Conservation (phyloP, 2,329 filamentous ascomycete genomes). For the Cercospora zeae-maydis region DNA sequence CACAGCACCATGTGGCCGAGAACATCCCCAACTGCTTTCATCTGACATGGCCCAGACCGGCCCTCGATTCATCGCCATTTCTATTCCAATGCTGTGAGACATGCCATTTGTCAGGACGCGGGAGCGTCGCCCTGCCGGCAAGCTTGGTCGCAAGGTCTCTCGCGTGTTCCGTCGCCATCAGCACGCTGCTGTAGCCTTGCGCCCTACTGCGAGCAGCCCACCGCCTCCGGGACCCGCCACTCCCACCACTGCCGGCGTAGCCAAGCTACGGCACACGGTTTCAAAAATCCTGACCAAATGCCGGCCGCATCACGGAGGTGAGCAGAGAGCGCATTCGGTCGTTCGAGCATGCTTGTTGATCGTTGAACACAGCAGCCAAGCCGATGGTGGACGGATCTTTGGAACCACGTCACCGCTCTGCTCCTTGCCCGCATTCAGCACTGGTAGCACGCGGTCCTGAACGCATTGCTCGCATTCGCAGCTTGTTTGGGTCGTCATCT, state of each 20-base stretch:
- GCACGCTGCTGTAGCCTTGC: not conserved
- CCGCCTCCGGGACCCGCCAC: not conserved
- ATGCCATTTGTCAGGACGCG: slow-evolving; percentile 13
- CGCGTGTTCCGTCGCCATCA: slow-evolving; percentile 16
- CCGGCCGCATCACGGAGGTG: not conserved
- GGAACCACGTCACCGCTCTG: slow-evolving; percentile 25
- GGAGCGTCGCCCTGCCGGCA: not conserved
- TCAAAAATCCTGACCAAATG: slow-evolving; percentile 14
- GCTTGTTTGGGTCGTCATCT: slow-evolving; percentile 18
- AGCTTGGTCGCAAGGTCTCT: slow-evolving; percentile 15
- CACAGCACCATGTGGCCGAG: not conserved
- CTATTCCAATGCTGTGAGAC: not conserved
- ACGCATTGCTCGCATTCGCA: slow-evolving; percentile 3
- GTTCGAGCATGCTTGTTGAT: not conserved
- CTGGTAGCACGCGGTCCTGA: slow-evolving; percentile 7
- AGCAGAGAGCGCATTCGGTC: not conserved
- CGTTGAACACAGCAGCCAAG: not conserved
- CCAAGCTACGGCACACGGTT: slow-evolving; percentile 19
- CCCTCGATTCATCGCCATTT: not conserved
- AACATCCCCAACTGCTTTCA: not conserved
- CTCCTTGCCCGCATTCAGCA: slow-evolving; percentile 21
- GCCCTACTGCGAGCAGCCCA: slow-evolving; percentile 4
- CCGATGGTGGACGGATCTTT: slow-evolving; percentile 21
- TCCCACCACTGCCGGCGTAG: not conserved
- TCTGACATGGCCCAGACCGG: not conserved